Evolutionary conservation across 805 yeast species (phyloP).

Genomic region (Suhomyces sp.): DNA sequence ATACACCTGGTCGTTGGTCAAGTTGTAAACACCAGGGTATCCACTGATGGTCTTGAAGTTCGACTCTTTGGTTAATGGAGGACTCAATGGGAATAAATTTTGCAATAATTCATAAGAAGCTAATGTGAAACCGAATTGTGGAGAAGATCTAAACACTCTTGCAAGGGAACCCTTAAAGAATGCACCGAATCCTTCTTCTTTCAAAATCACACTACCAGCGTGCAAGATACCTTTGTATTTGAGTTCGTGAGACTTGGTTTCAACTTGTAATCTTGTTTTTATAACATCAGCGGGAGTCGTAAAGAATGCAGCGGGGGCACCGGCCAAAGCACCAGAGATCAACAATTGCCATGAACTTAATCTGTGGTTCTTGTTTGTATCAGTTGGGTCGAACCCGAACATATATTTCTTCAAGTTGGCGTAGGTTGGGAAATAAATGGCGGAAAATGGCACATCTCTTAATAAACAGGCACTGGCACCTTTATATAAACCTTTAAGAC

Average conservation of each 20-base stretch:
- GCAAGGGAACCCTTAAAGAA: conserved; percentile 97
- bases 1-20: conserved; percentile 46
- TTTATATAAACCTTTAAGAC: conserved; percentile 81
- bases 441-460: conserved; percentile 95
- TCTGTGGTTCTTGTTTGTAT: conserved; percentile 53
- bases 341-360: conserved; percentile 83
- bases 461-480: conserved; percentile 90
- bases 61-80: conserved; percentile 43
- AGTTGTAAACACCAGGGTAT: conserved; percentile 46
- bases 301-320: conserved; percentile 95
- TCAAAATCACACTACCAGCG: conserved; percentile 70
- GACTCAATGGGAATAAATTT: conserved; percentile 67
- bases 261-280: conserved; percentile 91
- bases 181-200: conserved; percentile 81
- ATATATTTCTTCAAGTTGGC: conserved; percentile 84
- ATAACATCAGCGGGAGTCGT: conserved; percentile 98
- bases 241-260: conserved; percentile 72
- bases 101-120: conserved; percentile 96
- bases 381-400: conserved; percentile 78
- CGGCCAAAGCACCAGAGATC: conserved; percentile 89
- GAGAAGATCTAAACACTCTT: conserved; percentile 90
- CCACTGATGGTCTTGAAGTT: conserved; percentile 45
- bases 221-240: conserved; percentile 74
- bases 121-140: conserved; percentile 95
- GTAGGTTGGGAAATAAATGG: conserved; percentile 95